These are phyloP conservation scores for Cerrena zonata DNA, from an alignment of 1,284 basidiomycete species.

Conservation along the genomic window DNA sequence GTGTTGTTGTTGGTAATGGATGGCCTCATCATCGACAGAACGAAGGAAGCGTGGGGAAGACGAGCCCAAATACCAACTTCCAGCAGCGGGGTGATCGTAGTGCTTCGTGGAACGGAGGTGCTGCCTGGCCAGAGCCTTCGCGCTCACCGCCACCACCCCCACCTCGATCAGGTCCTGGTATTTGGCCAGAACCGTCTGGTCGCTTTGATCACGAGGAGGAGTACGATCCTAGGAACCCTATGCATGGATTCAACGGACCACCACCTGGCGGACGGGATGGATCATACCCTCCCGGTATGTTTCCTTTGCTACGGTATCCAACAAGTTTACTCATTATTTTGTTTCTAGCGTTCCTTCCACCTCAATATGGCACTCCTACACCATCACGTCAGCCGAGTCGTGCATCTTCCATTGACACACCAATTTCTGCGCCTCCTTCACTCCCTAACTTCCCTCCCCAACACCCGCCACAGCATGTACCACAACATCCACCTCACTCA, in stretches of 20 bases:
- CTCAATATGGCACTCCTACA: neutral
- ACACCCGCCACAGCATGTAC: too few relatives aligned
- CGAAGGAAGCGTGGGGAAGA: neutral
- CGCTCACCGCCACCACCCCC: neutral
- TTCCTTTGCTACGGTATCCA: neutral
- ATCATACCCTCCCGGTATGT: neutral
- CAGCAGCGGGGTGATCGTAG: neutral
- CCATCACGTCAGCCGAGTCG: neutral
- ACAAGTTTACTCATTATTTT: too few relatives aligned
- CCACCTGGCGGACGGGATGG: neutral
- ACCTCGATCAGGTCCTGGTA: neutral
- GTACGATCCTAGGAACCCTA: neutral
- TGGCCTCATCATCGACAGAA: constrained; percentile 6
- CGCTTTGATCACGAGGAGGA: neutral
- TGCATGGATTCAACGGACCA: neutral
- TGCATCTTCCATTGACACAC: neutral
- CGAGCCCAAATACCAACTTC: neutral
- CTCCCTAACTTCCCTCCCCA: neutral
- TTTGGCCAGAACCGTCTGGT: neutral
- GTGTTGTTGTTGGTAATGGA: constrained; percentile 7
- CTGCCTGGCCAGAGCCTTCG: neutral
- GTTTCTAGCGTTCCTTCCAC: neutral
- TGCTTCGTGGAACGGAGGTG: neutral
- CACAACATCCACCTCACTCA: too few relatives aligned
- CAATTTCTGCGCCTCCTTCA: neutral